Evolutionary conservation across 2,329 filamentous ascomycete species (phyloP).

Genomic region (Tolypocladium sp.): DNA sequence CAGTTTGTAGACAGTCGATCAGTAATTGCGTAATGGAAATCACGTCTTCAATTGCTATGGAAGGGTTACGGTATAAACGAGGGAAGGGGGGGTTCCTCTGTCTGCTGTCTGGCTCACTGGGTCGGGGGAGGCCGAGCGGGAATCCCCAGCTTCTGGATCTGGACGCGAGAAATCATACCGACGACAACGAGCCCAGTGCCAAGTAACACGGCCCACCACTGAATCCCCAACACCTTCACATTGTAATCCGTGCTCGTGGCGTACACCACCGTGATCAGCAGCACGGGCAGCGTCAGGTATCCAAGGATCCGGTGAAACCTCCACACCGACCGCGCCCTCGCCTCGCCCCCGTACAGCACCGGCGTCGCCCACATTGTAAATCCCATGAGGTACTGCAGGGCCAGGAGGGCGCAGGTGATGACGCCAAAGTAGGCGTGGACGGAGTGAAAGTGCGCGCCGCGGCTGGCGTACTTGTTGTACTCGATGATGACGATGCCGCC

Average conservation of each 20-base stretch:
- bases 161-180: slow-evolving; percentile 70
- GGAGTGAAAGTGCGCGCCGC: slow-evolving; percentile 67
- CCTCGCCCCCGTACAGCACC: slow-evolving; percentile 64
- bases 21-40: not conserved
- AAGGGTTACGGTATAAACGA: not conserved
- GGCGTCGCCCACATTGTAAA: slow-evolving; percentile 76
- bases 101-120: not conserved
- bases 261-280: slow-evolving; percentile 64
- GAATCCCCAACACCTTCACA: slow-evolving; percentile 56
- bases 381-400: slow-evolving; percentile 68
- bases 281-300: slow-evolving; percentile 61
- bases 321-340: slow-evolving; percentile 74
- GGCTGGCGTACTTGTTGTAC: slow-evolving; percentile 69
- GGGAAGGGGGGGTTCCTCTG: too few relatives aligned
- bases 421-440: slow-evolving; percentile 78
- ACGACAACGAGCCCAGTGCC: slow-evolving; percentile 55
- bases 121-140: not conserved
- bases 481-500: slow-evolving; percentile 65
- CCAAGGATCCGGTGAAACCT: slow-evolving; percentile 80
- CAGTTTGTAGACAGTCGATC: not conserved
- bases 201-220: slow-evolving; percentile 67
- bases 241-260: slow-evolving; percentile 74
- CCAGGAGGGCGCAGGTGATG: slow-evolving; percentile 58
- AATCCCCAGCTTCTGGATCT: slow-evolving; percentile 55
- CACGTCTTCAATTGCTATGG: too few relatives aligned